Base-by-base conservation (phyloP, 2,329 filamentous ascomycete genomes). In the Xylaria sp. region DNA sequence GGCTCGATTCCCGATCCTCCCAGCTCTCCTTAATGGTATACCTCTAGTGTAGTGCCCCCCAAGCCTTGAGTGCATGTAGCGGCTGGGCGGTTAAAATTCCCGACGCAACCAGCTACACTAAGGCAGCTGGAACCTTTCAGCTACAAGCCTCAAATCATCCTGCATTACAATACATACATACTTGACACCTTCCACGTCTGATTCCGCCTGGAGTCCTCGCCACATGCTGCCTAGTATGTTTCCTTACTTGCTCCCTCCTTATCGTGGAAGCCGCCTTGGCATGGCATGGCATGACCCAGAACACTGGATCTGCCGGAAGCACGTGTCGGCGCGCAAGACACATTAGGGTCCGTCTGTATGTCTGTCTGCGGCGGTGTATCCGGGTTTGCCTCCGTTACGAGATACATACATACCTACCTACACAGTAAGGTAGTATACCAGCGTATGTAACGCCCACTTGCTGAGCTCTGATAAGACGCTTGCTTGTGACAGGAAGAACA, bases 61-160 rank as follows among this genome's bases (percentile, higher is more conserved):
- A 9, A 15, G n/a, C n/a, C 34, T 51, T 25, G 25, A 28, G 41
- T 46, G 12, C 34, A 10, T 61, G 48, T 48, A 58, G 57, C 69
- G 69, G 69, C 65, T 70, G 64, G 69, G 66, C 69, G 69, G 69
- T 58, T 58, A n/a, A 68, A 56, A 51, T 31, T 67, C 61, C 64
- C 68, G 66, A 65, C 56, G 56, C 61, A 63, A 46, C 18, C 41
- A 44, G n/a, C 39, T 34, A 34, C 31, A 34, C 34, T 37, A 28
- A 28, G 28, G 15, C 39, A 23, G 55, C 50, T 61, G 51, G 54
- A 34, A 18, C 13, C 41, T n/a, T 54, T 57, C 51, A 56, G 51
- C 50, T 69, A 37, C 48, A 37, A 65, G 63, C 62, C 63, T 69
- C 66, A 61, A 37, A 55, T 34, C 48, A 13, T 34, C 3, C 28